Conservation (phyloP, 2,329 filamentous ascomycete species). For the Colletotrichum sp. region DNA sequence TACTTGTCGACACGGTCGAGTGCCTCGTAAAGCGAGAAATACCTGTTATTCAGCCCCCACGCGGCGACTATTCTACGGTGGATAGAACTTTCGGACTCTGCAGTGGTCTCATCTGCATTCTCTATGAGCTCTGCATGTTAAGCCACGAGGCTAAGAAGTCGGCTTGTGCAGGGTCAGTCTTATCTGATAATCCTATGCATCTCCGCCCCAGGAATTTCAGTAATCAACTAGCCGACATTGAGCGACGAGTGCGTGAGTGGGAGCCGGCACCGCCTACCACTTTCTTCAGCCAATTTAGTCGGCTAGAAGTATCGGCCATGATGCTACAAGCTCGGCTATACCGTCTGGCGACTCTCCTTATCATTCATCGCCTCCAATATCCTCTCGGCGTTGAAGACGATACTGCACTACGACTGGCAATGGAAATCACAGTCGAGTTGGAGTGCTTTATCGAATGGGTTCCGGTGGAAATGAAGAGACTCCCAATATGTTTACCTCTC, state of each 20-base stretch:
- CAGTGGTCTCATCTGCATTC: neutral
- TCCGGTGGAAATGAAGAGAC: neutral
- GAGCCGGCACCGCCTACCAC: neutral
- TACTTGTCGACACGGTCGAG: neutral
- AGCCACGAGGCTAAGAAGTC: neutral
- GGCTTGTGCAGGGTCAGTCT: neutral
- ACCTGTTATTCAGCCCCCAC: neutral
- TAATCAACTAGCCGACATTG: neutral
- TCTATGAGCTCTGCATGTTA: neutral
- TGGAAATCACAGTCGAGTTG: neutral
- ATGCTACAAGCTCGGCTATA: neutral
- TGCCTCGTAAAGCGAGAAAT: neutral
- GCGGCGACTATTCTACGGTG: neutral
- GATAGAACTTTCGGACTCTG: neutral
- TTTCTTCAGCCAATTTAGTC: neutral
- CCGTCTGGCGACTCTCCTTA: neutral
- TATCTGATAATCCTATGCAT: neutral
- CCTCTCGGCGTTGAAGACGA: neutral
- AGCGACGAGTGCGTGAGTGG: neutral
- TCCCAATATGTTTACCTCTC: neutral
- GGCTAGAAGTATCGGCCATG: neutral
- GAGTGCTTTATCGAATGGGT: neutral
- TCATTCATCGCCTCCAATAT: neutral
- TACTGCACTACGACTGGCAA: neutral
- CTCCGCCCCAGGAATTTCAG: neutral